Conservation (phyloP, 805 yeast species). For the Wickerhamiella azymoides region DNA sequence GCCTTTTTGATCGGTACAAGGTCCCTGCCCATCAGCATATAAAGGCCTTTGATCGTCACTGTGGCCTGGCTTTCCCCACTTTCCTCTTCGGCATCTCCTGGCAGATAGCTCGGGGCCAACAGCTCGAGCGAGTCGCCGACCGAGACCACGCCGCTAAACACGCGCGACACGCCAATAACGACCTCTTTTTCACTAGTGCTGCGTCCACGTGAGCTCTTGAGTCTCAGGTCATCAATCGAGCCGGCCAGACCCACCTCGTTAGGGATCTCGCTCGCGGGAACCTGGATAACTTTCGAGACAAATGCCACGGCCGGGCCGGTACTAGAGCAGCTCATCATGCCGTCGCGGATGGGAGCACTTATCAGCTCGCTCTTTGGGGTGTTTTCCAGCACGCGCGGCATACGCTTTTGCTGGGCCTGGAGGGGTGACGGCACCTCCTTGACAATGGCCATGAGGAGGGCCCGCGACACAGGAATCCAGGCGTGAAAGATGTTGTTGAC, state of each 20-base stretch:
- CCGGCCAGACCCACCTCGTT: slow-evolving; percentile 35
- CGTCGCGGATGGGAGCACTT: slow-evolving; percentile 32
- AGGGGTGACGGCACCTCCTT: slow-evolving; percentile 77
- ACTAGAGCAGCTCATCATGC: slow-evolving; percentile 57
- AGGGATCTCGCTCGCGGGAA: slow-evolving; percentile 74
- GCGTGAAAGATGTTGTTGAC: slow-evolving; percentile 64
- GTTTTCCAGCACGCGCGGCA: slow-evolving; percentile 49
- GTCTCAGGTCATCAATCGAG: slow-evolving; percentile 17
- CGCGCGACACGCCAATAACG: slow-evolving; percentile 74
- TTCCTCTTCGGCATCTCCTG: slow-evolving; percentile 36
- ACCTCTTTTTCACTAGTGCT: slow-evolving; percentile 29
- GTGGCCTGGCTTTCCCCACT: slow-evolving; percentile 33
- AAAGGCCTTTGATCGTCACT: slow-evolving; percentile 54
- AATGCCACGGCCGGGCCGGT: slow-evolving; percentile 57
- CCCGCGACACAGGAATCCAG: slow-evolving; percentile 87
- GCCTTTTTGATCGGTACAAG: slow-evolving; percentile 61
- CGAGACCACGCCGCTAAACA: slow-evolving; percentile 69
- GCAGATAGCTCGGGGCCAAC: slow-evolving; percentile 79
- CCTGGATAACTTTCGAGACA: slow-evolving; percentile 77
- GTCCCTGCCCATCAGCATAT: slow-evolving; percentile 85
- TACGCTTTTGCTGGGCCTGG: slow-evolving; percentile 57
- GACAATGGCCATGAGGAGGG: slow-evolving; percentile 70
- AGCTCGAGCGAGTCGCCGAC: slow-evolving; percentile 66
- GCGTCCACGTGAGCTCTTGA: neutral
- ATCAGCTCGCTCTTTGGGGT: slow-evolving; percentile 39